phyloP scores from a whole-genome alignment of 164 flowering plant species.

The Hamamelis virginiana region DNA sequence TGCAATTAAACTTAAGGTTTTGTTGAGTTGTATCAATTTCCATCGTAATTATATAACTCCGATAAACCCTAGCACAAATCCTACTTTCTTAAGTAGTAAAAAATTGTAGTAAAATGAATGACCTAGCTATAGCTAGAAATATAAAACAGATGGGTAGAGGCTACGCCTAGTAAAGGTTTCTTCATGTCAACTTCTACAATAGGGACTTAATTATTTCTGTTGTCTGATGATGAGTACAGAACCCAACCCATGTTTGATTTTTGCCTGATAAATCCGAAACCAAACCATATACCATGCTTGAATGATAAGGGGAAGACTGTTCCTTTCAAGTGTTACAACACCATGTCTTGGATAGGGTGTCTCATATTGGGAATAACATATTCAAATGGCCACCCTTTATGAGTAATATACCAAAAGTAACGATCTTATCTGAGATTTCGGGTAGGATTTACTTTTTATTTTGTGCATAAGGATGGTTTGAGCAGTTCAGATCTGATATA shows the following conservation, averaged over 20 bases:
- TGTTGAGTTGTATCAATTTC: too few relatives aligned
- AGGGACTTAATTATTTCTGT: slow-evolving; percentile 1
- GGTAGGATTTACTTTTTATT: too few relatives aligned
- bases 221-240: background rate
- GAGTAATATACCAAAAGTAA: too few relatives aligned
- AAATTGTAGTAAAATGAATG: background rate
- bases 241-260: background rate
- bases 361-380: too few relatives aligned
- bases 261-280: slow-evolving; percentile 28
- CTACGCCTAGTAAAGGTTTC: slow-evolving; percentile 2
- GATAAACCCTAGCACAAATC: background rate
- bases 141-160: background rate
- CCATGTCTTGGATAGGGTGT: slow-evolving; percentile 8
- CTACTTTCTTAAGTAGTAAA: background rate
- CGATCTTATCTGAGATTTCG: too few relatives aligned
- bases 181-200: background rate
- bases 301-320: slow-evolving; percentile 17
- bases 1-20: too few relatives aligned
- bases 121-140: too few relatives aligned
- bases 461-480: too few relatives aligned
- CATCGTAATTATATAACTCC: background rate
- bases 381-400: background rate
- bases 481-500: too few relatives aligned
- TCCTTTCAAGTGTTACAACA: slow-evolving; percentile 14
- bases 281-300: slow-evolving; percentile 4